Evolutionary conservation across 106 monocot genomes (phyloP), one percentile per base, ranked within the genome.

Genomic region (Narthecium ossifragum): DNA sequence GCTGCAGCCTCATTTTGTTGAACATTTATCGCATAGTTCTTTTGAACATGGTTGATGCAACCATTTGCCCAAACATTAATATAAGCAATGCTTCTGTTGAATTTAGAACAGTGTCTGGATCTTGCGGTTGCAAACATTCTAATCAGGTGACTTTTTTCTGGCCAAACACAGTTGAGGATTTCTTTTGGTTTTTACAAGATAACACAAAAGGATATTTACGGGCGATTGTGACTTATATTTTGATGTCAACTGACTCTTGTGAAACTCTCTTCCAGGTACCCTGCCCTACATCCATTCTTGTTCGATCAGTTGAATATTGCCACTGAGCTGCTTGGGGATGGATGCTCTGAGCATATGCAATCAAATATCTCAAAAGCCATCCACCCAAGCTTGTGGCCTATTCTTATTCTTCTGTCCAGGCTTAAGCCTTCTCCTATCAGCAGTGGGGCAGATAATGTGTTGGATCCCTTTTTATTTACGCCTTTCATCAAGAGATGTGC

Each of bases 331-430:
- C 81, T 85, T 23, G 68, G 46, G 17, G 63, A 81, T 71, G 73
- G 75, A 41, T 33, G 36, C 33, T 63, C 63, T 24, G 62, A 51
- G 24, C 53, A 70, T 63, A 40, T 56, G 24, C 72, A 75, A 62
- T 75, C 76, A 14, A 78, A 70, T 67, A 85, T 87, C 21, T 54
- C 79, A 57, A 91, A 81, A 61, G 65, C 87, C 32, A 81, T 98
- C 74, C 98, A 91, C 53, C 98, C 98, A 59, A 98, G 98, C 64
- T 62, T 98, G 69, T 98, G 85, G 21, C 98, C 91, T 0, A 98
- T 98, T 66, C 87, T 98, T 23, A 88, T 98, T 59, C 87, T 98
- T 64, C 50, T 98, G 48, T 84, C 84, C 59, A 80, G 90, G 56
- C 75, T 98, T 17, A 98, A 88, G 50, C 98, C 98, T 56, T 98